Conservation (phyloP, 306 rosid genomes). For the Corylus avellana region DNA sequence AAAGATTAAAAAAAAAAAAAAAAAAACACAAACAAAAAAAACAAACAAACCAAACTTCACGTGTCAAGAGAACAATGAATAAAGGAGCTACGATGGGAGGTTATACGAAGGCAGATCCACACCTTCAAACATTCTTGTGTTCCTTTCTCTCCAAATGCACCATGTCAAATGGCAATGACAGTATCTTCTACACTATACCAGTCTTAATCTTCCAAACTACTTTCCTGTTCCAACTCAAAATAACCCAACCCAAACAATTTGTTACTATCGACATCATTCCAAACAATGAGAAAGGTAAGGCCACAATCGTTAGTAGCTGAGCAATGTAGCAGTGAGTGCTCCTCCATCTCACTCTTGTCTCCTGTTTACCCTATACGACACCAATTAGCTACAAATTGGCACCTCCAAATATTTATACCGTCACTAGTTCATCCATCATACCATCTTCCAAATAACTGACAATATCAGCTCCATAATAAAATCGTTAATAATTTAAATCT, state of each 20-base stretch:
- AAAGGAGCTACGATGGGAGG: neutral
- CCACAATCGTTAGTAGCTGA: neutral
- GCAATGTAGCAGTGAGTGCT: neutral
- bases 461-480: no score
- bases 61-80: neutral
- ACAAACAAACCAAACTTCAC: neutral
- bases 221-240: neutral
- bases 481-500: no score
- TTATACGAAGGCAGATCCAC: neutral
- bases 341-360: neutral
- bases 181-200: neutral
- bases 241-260: neutral
- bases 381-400: neutral
- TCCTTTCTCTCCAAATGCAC: neutral
- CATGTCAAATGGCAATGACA: neutral
- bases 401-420: neutral
- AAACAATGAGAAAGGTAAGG: neutral
- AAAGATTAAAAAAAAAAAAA: neutral
- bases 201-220: neutral
- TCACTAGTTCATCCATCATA: neutral
- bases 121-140: neutral
- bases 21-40: neutral
- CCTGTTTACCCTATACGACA: neutral
- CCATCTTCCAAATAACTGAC: neutral
- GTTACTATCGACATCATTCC: neutral